Evolutionary conservation across 352 stramenopile genomes (phyloP).

Genomic region (Pythium myriotylum): DNA sequence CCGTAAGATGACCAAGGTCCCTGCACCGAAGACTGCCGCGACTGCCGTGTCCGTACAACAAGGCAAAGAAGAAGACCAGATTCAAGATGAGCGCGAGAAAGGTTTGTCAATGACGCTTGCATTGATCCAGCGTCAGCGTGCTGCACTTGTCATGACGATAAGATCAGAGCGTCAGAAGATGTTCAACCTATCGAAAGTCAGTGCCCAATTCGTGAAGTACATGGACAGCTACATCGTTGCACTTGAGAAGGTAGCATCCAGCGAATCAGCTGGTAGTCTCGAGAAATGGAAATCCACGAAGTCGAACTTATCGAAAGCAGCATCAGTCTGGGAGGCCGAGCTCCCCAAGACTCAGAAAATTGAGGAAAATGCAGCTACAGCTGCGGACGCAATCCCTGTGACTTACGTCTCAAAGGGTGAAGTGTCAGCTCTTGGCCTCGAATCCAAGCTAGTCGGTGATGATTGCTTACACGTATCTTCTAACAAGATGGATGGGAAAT

Average conservation of each 20-base stretch:
- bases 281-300: slow-evolving; percentile 45
- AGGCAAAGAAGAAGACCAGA: slow-evolving; percentile 62
- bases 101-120: slow-evolving; percentile 70
- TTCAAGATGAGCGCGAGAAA: slow-evolving; percentile 81
- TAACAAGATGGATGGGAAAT: slow-evolving; percentile 57
- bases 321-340: slow-evolving; percentile 41
- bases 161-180: slow-evolving; percentile 68
- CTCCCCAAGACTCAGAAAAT: slow-evolving; percentile 29
- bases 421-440: slow-evolving; percentile 53
- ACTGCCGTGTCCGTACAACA: slow-evolving; percentile 7
- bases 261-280: slow-evolving; percentile 6
- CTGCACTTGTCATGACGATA: slow-evolving; percentile 52
- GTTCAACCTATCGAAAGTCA: slow-evolving; percentile 59
- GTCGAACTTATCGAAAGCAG: slow-evolving; percentile 31
- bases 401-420: slow-evolving; percentile 57
- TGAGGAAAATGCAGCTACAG: slow-evolving; percentile 14
- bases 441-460: slow-evolving; percentile 58
- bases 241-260: slow-evolving; percentile 3
- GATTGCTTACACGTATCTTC: slow-evolving; percentile 65
- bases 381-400: slow-evolving; percentile 14
- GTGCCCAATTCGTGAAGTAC: slow-evolving; percentile 54
- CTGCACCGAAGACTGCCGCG: slow-evolving; percentile 12
- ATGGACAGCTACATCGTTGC: slow-evolving; percentile 35
- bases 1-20: slow-evolving; percentile 41
- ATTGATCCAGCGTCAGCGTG: slow-evolving; percentile 64